Evolutionary conservation across 148 eudicot genomes (phyloP).

Genomic region (Nepenthes gracilis): DNA sequence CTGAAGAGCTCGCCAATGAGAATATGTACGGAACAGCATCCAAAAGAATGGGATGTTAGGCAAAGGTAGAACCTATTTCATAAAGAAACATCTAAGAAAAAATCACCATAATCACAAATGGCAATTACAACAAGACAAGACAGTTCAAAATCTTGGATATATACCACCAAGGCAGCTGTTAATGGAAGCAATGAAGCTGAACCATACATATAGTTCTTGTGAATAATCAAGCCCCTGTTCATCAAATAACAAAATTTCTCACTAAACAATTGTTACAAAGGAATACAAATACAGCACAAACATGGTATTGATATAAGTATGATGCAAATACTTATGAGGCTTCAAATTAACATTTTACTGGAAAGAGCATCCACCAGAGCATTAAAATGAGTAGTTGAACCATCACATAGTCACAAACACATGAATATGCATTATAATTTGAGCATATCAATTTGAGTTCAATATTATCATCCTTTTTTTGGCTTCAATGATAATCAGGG

Average conservation of each 20-base stretch:
- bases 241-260: not conserved
- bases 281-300: not conserved
- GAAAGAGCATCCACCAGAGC: no score
- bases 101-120: not conserved
- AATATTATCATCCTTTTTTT: no score
- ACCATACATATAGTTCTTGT: slow-evolving; percentile 85
- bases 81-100: slow-evolving; percentile 5
- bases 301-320: not conserved
- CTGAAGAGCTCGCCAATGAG: slow-evolving; percentile 97
- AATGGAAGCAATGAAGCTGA: slow-evolving; percentile 82
- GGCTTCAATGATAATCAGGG: no score
- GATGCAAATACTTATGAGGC: no score
- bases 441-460: no score
- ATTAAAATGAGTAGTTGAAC: no score
- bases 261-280: not conserved
- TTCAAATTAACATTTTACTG: no score
- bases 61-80: slow-evolving; percentile 71
- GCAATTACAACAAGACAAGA: not conserved
- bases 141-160: slow-evolving; percentile 4
- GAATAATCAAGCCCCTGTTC: slow-evolving; percentile 67
- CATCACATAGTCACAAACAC: no score
- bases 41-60: slow-evolving; percentile 98
- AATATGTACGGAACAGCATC: slow-evolving; percentile 82
- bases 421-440: no score
- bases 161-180: slow-evolving; percentile 56